These are phyloP conservation scores for Termitomyces sp. DNA, from an alignment of 1,284 basidiomycete genomes.

Conservation along the genomic window DNA sequence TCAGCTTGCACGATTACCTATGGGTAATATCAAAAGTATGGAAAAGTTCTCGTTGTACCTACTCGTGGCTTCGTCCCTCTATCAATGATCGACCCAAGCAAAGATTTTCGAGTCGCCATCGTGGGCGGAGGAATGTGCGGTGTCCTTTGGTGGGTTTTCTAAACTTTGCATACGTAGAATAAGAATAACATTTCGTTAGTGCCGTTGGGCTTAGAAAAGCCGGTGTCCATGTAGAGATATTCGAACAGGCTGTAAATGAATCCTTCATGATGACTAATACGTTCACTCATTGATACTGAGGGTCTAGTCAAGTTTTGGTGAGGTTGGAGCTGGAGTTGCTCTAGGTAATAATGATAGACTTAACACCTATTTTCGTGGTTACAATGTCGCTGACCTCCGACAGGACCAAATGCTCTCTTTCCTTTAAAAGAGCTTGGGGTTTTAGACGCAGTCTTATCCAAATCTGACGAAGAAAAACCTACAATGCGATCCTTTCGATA, in stretches of 20 bases:
- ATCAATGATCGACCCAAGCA: conserved; percentile 14
- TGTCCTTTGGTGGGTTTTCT: conserved; percentile 30
- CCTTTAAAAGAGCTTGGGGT: conserved; percentile 41
- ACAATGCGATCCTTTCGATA: conserved; percentile 34
- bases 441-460: conserved; percentile 34
- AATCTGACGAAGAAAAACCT: conserved; percentile 29
- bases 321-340: conserved; percentile 52
- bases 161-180: not conserved
- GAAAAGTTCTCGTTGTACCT: not conserved
- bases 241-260: conserved; percentile 41
- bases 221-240: conserved; percentile 44
- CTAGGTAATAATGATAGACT: conserved; percentile 32
- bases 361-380: not conserved
- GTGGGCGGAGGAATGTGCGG: conserved; percentile 55
- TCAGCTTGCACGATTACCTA: not conserved
- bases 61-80: too few relatives aligned
- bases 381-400: not conserved
- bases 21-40: not conserved
- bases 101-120: conserved; percentile 44
- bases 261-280: not conserved
- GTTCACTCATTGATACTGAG: not conserved
- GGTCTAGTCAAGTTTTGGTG: conserved; percentile 31
- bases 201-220: conserved; percentile 37
- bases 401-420: conserved; percentile 47
- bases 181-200: conserved; percentile 11